Evolutionary conservation across 2,329 filamentous ascomycete genomes (phyloP).

Genomic region (Cercospora sp.): DNA sequence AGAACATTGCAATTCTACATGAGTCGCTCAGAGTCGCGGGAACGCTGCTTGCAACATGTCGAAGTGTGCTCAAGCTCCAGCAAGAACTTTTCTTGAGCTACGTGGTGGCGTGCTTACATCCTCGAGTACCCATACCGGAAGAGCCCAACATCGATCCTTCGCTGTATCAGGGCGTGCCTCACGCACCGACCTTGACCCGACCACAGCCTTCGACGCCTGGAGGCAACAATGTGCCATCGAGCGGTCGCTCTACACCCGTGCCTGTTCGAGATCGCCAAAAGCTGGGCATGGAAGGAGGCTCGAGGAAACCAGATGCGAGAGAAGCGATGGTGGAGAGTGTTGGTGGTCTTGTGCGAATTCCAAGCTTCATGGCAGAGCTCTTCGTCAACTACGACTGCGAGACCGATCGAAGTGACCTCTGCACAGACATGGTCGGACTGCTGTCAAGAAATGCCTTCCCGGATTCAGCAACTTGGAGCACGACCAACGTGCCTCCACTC

Average conservation of each 20-base stretch:
- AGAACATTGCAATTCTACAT: conserved; percentile 92
- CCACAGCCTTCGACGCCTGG: conserved; percentile 55
- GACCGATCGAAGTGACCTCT: conserved; percentile 84
- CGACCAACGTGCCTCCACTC: conserved; percentile 91
- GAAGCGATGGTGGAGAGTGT: conserved; percentile 99
- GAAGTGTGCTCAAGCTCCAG: conserved; percentile 87
- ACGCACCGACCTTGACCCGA: conserved; percentile 83
- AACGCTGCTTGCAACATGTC: conserved; percentile 85
- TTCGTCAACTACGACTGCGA: conserved; percentile 99
- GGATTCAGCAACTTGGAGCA: conserved; percentile 98
- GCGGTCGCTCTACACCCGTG: conserved; percentile 85
- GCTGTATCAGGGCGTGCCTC: conserved; percentile 89
- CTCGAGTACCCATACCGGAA: conserved; percentile 87
- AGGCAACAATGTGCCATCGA: conserved; percentile 56
- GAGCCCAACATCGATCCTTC: conserved; percentile 88
- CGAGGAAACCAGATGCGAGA: conserved; percentile 87
- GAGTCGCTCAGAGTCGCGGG: conserved; percentile 90
- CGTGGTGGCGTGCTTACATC: conserved; percentile 88
- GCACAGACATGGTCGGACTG: conserved; percentile 91
- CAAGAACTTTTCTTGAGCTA: conserved; percentile 96
- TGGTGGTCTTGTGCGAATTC: conserved; percentile 86
- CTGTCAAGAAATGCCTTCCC: conserved; percentile 92
- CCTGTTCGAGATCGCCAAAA: conserved; percentile 90
- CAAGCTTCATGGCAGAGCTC: conserved; percentile 89
- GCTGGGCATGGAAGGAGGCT: conserved; percentile 86